phyloP scores from a whole-genome alignment of 2,329 filamentous ascomycete genomes.

The Diaporthe sp. region DNA sequence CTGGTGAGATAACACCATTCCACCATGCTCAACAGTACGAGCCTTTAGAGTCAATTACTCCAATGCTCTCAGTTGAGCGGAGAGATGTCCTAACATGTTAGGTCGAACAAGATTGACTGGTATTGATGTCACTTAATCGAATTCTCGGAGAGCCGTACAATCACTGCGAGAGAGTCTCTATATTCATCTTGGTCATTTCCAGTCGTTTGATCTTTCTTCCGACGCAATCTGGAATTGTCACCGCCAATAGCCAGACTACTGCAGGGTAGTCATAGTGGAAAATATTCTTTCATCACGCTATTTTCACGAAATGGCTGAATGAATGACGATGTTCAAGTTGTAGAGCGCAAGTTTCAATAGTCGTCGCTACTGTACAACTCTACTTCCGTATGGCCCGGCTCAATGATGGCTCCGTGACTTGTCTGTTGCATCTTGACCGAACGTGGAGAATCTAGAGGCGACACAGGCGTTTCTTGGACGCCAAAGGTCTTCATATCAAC shows the following conservation, averaged over 20 bases:
- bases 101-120: too few relatives aligned
- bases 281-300: not conserved
- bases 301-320: not conserved
- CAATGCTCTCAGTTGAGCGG: too few relatives aligned
- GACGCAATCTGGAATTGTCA: not conserved
- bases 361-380: not conserved
- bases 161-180: not conserved
- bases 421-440: not conserved
- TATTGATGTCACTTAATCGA: too few relatives aligned
- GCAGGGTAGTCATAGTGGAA: too few relatives aligned
- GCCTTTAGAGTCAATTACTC: not conserved
- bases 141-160: not conserved
- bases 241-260: not conserved
- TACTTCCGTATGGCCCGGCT: rapidly evolving
- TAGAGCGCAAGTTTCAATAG: not conserved
- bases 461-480: not conserved
- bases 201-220: not conserved
- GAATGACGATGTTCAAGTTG: not conserved
- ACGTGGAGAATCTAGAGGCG: not conserved
- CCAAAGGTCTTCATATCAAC: not conserved
- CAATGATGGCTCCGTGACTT: not conserved
- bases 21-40: not conserved
- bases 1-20: too few relatives aligned
- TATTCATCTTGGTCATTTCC: not conserved
- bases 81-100: too few relatives aligned